Evolutionary conservation across 192 early-diverging fungal genomes (phyloP).

Genomic region (Dissophora globulifera): DNA sequence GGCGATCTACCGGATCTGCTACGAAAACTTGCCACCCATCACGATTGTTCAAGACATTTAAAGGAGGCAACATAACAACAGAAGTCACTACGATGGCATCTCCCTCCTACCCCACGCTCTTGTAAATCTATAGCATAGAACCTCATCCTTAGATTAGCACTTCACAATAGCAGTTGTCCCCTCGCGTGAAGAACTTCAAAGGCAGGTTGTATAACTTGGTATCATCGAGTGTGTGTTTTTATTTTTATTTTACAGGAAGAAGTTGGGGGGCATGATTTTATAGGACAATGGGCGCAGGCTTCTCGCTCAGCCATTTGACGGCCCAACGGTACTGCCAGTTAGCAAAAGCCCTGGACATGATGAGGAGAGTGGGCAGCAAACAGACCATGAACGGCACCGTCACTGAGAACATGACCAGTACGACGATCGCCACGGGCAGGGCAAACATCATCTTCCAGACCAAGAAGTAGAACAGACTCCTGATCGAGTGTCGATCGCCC

Average conservation of each 20-base stretch:
- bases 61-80: neutral
- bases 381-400: conserved; percentile 36
- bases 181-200: no score
- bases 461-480: conserved; percentile 37
- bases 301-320: conserved; percentile 38
- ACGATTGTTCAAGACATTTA: conserved; percentile 75
- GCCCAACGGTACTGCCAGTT: conserved; percentile 49
- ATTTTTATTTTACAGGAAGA: neutral
- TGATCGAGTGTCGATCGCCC: conserved; percentile 23
- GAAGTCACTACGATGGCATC: no score
- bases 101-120: no score
- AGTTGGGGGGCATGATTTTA: neutral
- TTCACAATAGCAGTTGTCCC: no score
- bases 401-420: neutral
- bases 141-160: no score
- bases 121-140: no score
- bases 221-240: neutral
- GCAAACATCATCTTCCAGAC: conserved; percentile 49
- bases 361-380: conserved; percentile 23
- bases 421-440: conserved; percentile 9
- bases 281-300: conserved; percentile 35
- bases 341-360: conserved; percentile 23
- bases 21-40: conserved; percentile 76
- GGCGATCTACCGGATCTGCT: conserved; percentile 92
- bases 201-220: no score